Percentiles rank a stretch among this genome's conserved stretches.
These are phyloP conservation scores for Xerocomellus dryophilus DNA, from an alignment of 768 basidiomycete genomes.

Conservation along the genomic window DNA sequence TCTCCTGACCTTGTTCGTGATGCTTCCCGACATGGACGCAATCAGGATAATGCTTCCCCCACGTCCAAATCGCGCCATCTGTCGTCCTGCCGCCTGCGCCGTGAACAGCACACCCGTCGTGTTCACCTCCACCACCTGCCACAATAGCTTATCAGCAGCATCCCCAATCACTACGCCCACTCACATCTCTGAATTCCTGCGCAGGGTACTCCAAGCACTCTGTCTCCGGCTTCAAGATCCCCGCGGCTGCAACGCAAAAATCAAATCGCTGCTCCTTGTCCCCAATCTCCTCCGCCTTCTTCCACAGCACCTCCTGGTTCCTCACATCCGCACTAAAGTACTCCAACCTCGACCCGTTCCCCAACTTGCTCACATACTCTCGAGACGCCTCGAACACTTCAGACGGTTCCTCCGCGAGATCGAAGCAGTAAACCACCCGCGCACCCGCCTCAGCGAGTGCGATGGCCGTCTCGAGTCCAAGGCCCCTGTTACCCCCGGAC, in stretches of 20 bases:
- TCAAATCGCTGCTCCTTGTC: slow-evolving; percentile 70
- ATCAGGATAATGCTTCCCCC: slow-evolving; percentile 57
- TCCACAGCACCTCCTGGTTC: slow-evolving; percentile 60
- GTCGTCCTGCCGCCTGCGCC: slow-evolving; percentile 56
- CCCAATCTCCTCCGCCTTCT: slow-evolving; percentile 54
- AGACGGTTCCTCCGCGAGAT: slow-evolving; percentile 54
- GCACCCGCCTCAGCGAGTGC: slow-evolving; percentile 72
- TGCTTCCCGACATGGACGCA: slow-evolving; percentile 61
- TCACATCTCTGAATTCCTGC: slow-evolving; percentile 60
- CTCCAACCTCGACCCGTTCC: slow-evolving; percentile 45
- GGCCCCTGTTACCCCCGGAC: slow-evolving; percentile 62
- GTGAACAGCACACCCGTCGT: slow-evolving; percentile 59
- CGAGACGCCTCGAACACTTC: slow-evolving; percentile 54
- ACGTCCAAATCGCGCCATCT: slow-evolving; percentile 49
- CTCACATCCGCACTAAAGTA: slow-evolving; percentile 66
- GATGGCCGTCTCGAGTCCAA: slow-evolving; percentile 83
- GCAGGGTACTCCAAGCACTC: slow-evolving; percentile 67
- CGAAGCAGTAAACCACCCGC: slow-evolving; percentile 65
- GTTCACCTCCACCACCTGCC: slow-evolving; percentile 64
- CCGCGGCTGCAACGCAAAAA: slow-evolving; percentile 75
- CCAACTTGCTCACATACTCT: slow-evolving; percentile 49
- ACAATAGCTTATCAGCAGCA: neutral
- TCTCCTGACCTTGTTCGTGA: slow-evolving; percentile 61
- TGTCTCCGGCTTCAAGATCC: slow-evolving; percentile 56
- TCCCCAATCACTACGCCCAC: neutral